These are phyloP conservation scores for Mortierella sp. DNA, from an alignment of 371 early-diverging fungal species.

Conservation along the genomic window DNA sequence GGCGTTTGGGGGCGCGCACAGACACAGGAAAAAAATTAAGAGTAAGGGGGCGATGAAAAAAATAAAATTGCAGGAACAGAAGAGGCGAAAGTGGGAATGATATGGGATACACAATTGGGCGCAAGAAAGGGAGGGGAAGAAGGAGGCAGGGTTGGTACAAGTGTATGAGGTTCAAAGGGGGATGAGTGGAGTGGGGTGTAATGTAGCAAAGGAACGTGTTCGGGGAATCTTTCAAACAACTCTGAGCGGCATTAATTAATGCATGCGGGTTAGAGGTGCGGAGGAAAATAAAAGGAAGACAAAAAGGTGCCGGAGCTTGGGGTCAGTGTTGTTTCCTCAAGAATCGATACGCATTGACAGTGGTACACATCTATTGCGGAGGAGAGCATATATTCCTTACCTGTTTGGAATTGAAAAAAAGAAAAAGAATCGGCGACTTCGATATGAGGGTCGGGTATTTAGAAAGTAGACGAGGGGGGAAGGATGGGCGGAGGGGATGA, in stretches of 20 bases:
- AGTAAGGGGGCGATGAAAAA: not conserved
- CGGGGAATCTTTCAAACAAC: not conserved
- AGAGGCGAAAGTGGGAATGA: not conserved
- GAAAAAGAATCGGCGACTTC: not conserved
- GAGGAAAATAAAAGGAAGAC: not conserved
- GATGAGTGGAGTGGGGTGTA: not conserved
- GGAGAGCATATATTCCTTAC: not conserved
- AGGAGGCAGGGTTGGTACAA: not conserved
- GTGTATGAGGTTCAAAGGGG: not conserved
- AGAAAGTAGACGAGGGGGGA: not conserved
- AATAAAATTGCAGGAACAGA: not conserved
- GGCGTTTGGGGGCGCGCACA: not conserved
- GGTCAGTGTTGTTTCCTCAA: not conserved
- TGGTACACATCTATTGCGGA: not conserved
- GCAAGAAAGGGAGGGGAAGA: not conserved
- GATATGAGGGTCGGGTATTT: not conserved
- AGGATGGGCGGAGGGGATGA: not conserved
- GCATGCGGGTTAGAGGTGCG: not conserved
- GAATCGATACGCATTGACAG: not conserved
- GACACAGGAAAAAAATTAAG: conserved; percentile 2
- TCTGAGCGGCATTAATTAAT: not conserved
- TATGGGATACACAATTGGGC: not conserved
- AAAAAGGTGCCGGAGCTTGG: not conserved
- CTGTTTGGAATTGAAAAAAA: too few relatives aligned
- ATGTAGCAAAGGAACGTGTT: not conserved